These are phyloP conservation scores for Eragrostis tef DNA, from an alignment of 202 grass and related monocot genomes.

Conservation along the genomic window DNA sequence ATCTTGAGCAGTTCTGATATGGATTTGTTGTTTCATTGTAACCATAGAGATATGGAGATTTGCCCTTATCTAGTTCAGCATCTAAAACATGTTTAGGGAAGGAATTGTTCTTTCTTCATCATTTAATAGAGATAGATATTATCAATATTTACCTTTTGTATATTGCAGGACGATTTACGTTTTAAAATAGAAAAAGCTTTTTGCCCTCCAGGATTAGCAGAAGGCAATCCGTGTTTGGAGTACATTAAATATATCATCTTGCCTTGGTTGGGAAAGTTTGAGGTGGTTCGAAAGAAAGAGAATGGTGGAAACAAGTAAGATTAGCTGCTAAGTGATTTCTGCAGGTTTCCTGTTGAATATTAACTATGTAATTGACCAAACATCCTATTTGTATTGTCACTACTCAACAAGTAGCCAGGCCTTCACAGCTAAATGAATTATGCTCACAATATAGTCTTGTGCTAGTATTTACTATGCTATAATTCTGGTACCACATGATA, in stretches of 20 bases:
- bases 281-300: slow-evolving; percentile 42
- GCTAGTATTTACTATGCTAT: background rate
- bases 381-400: background rate
- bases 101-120: background rate
- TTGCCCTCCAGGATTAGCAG: slow-evolving; percentile 49
- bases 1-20: background rate
- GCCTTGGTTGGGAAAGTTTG: slow-evolving; percentile 53
- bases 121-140: background rate
- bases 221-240: slow-evolving; percentile 56
- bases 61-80: background rate
- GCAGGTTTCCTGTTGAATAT: background rate
- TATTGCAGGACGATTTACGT: slow-evolving; percentile 30
- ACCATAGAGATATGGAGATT: too few relatives aligned
- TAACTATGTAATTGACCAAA: background rate
- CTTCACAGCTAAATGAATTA: slow-evolving; percentile 8
- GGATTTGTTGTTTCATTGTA: too few relatives aligned
- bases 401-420: background rate
- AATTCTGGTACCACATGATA: background rate
- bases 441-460: background rate
- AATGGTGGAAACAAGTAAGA: slow-evolving; percentile 41
- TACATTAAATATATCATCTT: slow-evolving; percentile 54
- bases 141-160: background rate
- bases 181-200: slow-evolving; percentile 47
- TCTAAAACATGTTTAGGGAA: background rate
- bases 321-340: slow-evolving; percentile 7